Conservation (phyloP, 371 early-diverging fungal species). For the Mucor plumbeus region DNA sequence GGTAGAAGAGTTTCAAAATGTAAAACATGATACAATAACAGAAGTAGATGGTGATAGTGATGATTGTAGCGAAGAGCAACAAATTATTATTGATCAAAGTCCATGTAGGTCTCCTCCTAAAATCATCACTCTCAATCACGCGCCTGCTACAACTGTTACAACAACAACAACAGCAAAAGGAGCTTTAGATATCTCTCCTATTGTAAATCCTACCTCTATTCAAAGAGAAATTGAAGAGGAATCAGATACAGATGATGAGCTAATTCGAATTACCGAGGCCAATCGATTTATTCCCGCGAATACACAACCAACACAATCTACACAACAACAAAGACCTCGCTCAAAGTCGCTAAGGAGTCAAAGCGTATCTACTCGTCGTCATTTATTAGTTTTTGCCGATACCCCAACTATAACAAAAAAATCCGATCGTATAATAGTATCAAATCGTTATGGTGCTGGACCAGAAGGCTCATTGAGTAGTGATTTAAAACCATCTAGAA, state of each 20-base stretch:
- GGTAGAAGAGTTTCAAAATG: background rate
- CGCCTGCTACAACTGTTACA: conserved; percentile 15
- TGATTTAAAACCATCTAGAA: conserved; percentile 11
- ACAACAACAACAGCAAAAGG: conserved; percentile 16
- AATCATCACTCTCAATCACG: conserved; percentile 7
- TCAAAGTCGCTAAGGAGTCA: conserved; percentile 23
- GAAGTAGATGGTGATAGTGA: background rate
- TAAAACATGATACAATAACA: background rate
- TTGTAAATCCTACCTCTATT: background rate
- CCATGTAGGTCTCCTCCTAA: background rate
- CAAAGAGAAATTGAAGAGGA: conserved; percentile 18
- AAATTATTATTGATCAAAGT: conserved; percentile 15
- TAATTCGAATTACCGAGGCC: conserved; percentile 39
- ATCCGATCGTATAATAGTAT: conserved; percentile 28
- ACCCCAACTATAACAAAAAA: conserved; percentile 17
- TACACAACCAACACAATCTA: background rate
- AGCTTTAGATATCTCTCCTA: conserved; percentile 17
- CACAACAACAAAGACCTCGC: background rate
- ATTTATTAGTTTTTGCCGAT: conserved; percentile 38
- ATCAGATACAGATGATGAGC: conserved; percentile 27
- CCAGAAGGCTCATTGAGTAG: conserved; percentile 21
- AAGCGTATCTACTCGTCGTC: conserved; percentile 17
- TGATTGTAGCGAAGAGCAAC: background rate
- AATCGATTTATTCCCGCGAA: conserved; percentile 38
- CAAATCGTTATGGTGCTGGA: conserved; percentile 33